These are phyloP conservation scores for Pleurostoma richardsiae DNA, from an alignment of 2,329 filamentous ascomycete species.

Conservation along the genomic window DNA sequence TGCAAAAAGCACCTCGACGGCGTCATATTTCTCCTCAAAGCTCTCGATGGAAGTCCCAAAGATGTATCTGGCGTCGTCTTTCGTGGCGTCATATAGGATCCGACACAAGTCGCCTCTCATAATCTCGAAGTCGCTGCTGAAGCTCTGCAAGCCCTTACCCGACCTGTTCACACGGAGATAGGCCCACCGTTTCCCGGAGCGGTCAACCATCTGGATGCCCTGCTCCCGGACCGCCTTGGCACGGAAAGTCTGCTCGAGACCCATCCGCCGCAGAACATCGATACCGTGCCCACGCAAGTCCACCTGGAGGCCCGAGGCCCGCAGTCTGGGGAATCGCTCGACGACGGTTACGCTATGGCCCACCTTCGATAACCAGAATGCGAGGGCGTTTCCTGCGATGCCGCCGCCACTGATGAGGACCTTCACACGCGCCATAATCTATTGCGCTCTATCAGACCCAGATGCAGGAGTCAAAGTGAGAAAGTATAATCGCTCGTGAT, in stretches of 20 bases:
- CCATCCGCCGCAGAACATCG: constrained; percentile 45
- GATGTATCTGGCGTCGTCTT: constrained; percentile 16
- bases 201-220: constrained; percentile 41
- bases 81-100: constrained; percentile 39
- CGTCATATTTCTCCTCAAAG: constrained; percentile 20
- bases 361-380: constrained; percentile 38
- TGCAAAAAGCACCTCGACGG: constrained; percentile 32
- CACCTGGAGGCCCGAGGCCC: constrained; percentile 44
- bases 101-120: constrained; percentile 51
- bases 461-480: too few relatives aligned
- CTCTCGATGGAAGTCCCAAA: constrained; percentile 22
- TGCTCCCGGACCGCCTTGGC: constrained; percentile 5
- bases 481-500: too few relatives aligned
- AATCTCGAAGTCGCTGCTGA: constrained; percentile 55
- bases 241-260: constrained; percentile 30
- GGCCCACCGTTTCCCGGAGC: constrained; percentile 28
- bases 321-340: constrained; percentile 32
- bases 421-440: constrained; percentile 17
- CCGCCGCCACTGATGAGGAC: constrained; percentile 29
- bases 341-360: constrained; percentile 34
- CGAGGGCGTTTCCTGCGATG: constrained; percentile 35
- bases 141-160: constrained; percentile 33
- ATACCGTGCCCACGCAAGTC: constrained; percentile 49
- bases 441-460: background rate
- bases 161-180: constrained; percentile 31